Base-by-base conservation (phyloP, 768 basidiomycete genomes). In the Tubosaeta sp. region DNA sequence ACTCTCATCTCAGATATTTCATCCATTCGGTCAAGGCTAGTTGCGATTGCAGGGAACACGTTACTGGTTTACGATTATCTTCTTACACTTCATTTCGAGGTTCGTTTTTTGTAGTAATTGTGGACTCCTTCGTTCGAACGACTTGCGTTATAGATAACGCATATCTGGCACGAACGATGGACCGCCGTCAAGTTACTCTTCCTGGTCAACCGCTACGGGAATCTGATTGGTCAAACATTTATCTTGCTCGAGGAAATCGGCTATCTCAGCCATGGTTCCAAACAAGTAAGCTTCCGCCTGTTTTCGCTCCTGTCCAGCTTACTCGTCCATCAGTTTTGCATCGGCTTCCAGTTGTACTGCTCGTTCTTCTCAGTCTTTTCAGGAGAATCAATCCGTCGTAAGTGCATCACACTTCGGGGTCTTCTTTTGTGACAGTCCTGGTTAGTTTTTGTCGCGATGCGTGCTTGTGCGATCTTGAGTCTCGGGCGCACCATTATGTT, bases 11-110 rank as follows among this genome's bases (percentile, higher is more conserved):
- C 27, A 29, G 8, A 29, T 29, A 8, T 29, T n/a, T n/a, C n/a
- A n/a, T n/a, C n/a, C 27, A 29, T 29, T 29, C 27, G 27, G 4
- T 4, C 6, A 37, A 65, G 64, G 43, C 0, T 16, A 3, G 26
- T 46, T 25, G 39, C 56, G 13, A 32, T 66, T 46, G 38, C 57
- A 37, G 65, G 65, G 14, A 39, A 39, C 29, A 43, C 61, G 10
- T 25, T 69, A 1, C 63, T 67, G 9, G 11, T 55, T 7, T 64
- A 66, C 17, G 66, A 67, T 32, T 61, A 65, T 47, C 16, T 67
- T 47, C 50, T 67, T 0, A 69, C 68, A 5, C 10, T 69, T 32
- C 25, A 50, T 5, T 54, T 63, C 48, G 66, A 67, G 55, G 66
- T 67, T 13, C 11, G 61, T 58, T 16, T 38, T 17, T 7, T 31